Percentiles rank a stretch among this genome's conserved stretches.
Conservation (phyloP, 176 grass and related monocot genomes). For the Paspalum vaginatum region DNA sequence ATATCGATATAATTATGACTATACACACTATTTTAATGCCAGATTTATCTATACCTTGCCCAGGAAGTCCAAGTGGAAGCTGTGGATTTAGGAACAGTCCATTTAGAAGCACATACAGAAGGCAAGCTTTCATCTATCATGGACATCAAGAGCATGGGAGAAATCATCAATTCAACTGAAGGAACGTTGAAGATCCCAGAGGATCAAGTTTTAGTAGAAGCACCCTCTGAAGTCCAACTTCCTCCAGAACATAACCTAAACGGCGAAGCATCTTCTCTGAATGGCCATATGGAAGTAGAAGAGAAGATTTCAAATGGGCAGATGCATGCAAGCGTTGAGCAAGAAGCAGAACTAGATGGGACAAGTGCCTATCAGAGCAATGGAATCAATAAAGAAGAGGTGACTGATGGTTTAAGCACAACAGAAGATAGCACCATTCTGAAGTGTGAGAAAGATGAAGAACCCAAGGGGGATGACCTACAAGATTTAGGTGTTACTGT, state of each 20-base stretch:
- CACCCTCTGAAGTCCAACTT: slow-evolving; percentile 41
- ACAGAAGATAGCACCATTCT: slow-evolving; percentile 37
- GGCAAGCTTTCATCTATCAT: slow-evolving; percentile 33
- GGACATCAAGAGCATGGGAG: slow-evolving; percentile 27
- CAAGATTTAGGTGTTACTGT: slow-evolving; percentile 24
- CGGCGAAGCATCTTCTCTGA: slow-evolving; percentile 34
- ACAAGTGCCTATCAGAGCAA: slow-evolving; percentile 23
- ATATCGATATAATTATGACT: slow-evolving; percentile 21
- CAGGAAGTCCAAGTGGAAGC: slow-evolving; percentile 55
- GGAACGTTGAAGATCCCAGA: slow-evolving; percentile 48
- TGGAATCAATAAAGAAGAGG: slow-evolving; percentile 28
- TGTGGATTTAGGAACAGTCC: slow-evolving; percentile 17
- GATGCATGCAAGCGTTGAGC: slow-evolving; percentile 3
- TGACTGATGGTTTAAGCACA: slow-evolving; percentile 21
- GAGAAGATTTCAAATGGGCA: slow-evolving; percentile 26
- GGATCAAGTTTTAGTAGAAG: slow-evolving; percentile 45
- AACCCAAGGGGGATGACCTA: slow-evolving; percentile 17
- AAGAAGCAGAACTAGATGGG: slow-evolving; percentile 28
- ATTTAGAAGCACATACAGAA: slow-evolving; percentile 35
- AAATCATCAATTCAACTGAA: slow-evolving; percentile 36
- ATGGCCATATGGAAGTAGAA: slow-evolving; percentile 33
- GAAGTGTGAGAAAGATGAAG: slow-evolving; percentile 33
- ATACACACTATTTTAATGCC: slow-evolving; percentile 10
- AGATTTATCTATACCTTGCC: slow-evolving; percentile 25
- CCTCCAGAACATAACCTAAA: slow-evolving; percentile 42